These are phyloP conservation scores for Zalaria sp. DNA, from an alignment of 2,329 filamentous ascomycete species.

Conservation along the genomic window DNA sequence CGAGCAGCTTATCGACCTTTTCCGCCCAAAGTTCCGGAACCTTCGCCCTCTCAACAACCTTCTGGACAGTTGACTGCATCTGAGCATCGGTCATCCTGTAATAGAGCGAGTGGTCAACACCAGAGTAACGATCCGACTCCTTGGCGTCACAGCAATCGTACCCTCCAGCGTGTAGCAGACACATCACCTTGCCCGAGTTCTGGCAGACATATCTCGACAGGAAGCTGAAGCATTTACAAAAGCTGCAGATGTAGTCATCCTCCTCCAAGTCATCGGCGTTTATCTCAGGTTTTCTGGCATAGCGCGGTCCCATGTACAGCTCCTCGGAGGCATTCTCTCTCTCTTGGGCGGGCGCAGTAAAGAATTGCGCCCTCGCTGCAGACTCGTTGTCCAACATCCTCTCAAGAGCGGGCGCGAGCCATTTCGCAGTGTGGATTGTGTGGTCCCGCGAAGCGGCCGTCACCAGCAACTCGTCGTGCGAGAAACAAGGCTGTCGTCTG, in stretches of 20 bases:
- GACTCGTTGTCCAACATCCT: conserved; percentile 64
- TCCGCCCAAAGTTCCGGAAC: conserved; percentile 81
- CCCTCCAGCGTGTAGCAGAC: conserved; percentile 65
- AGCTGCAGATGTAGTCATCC: conserved; percentile 81
- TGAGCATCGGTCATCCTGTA: conserved; percentile 64
- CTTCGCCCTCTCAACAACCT: conserved; percentile 71
- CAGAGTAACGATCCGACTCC: conserved; percentile 51
- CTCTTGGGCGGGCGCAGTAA: conserved; percentile 35
- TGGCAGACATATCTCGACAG: conserved; percentile 80
- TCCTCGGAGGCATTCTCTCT: conserved; percentile 23
- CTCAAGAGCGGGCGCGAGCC: conserved; percentile 78
- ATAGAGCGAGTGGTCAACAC: conserved; percentile 53
- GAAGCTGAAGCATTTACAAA: conserved; percentile 87
- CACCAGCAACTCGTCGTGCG: conserved; percentile 85
- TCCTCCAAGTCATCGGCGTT: conserved; percentile 51
- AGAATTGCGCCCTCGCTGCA: conserved; percentile 52
- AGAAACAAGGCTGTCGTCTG: conserved; percentile 87
- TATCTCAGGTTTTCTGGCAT: conserved; percentile 41
- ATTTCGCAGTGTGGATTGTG: conserved; percentile 83
- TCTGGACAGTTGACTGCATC: conserved; percentile 53
- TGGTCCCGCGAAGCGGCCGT: conserved; percentile 71
- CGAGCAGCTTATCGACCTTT: conserved; percentile 72
- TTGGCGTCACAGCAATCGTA: conserved; percentile 65
- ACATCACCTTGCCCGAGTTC: conserved; percentile 67
- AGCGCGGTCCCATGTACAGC: conserved; percentile 16